phyloP scores from a whole-genome alignment of 768 basidiomycete species.

The Kwoniella europaea region DNA sequence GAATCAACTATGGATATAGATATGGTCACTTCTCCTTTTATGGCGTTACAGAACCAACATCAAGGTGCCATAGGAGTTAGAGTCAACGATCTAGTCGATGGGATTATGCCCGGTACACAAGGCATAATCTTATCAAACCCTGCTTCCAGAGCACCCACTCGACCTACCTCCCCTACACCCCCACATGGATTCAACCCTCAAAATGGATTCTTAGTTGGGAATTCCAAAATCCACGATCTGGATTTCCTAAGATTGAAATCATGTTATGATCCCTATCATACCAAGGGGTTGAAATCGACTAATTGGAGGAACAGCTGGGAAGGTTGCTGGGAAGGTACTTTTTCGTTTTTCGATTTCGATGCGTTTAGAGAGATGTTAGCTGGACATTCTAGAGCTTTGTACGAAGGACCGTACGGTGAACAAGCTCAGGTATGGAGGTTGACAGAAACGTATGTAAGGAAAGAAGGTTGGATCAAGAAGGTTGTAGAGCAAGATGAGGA shows the following conservation, averaged over 20 bases:
- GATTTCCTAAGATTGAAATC: constrained; percentile 53
- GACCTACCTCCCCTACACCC: constrained; percentile 26
- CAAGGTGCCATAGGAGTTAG: constrained; percentile 4
- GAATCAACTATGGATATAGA: constrained; percentile 12
- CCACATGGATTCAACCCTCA: neutral
- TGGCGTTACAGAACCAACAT: constrained; percentile 5
- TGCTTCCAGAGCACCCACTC: constrained; percentile 9
- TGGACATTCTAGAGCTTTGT: constrained; percentile 69
- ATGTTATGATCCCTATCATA: constrained; percentile 56
- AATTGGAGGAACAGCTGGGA: constrained; percentile 48
- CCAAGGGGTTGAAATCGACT: constrained; percentile 44
- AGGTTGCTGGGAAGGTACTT: constrained; percentile 56
- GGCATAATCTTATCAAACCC: constrained; percentile 8
- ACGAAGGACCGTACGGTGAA: constrained; percentile 74
- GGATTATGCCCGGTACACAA: constrained; percentile 18
- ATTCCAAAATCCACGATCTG: constrained; percentile 54
- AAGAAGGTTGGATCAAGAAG: constrained; percentile 19
- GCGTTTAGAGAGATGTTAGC: constrained; percentile 64
- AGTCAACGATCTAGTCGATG: constrained; percentile 22
- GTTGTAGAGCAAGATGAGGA: neutral
- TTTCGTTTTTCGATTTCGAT: constrained; percentile 76
- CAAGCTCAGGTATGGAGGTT: constrained; percentile 91
- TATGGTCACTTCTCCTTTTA: constrained; percentile 14
- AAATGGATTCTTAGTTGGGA: constrained; percentile 12
- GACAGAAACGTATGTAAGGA: constrained; percentile 51